phyloP scores from a whole-genome alignment of 2,329 filamentous ascomycete genomes.

The Phialemoniopsis sp. region DNA sequence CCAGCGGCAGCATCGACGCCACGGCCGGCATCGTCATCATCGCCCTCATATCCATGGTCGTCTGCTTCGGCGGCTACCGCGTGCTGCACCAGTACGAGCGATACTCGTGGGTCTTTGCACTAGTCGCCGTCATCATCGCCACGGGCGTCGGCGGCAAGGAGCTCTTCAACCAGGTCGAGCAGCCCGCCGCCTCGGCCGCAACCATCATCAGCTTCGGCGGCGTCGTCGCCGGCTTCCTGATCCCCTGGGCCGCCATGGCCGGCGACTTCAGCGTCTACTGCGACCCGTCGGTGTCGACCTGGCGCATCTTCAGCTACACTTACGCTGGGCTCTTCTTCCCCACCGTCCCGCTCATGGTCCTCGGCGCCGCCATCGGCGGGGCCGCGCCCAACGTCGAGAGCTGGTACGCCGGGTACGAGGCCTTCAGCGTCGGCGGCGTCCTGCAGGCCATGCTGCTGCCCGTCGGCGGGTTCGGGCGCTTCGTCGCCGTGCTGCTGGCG shows the following conservation, averaged over 20 bases:
- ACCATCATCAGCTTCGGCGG: slow-evolving; percentile 39
- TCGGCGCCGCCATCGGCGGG: slow-evolving; percentile 45
- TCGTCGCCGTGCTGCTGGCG: slow-evolving; percentile 40
- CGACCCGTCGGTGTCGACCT: slow-evolving; percentile 28
- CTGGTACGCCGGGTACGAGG: slow-evolving; percentile 35
- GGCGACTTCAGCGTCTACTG: slow-evolving; percentile 58
- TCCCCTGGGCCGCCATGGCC: slow-evolving; percentile 50
- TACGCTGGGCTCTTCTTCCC: slow-evolving; percentile 48
- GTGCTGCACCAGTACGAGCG: slow-evolving; percentile 75
- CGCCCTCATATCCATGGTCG: slow-evolving; percentile 59
- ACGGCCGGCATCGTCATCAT: slow-evolving; percentile 70
- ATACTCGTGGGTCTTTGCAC: slow-evolving; percentile 59
- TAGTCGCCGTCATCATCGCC: slow-evolving; percentile 46
- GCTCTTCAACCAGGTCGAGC: slow-evolving; percentile 35
- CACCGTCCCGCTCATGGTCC: slow-evolving; percentile 43
- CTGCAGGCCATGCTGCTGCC: slow-evolving; percentile 41
- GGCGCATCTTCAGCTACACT: slow-evolving; percentile 39
- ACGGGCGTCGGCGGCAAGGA: slow-evolving; percentile 23
- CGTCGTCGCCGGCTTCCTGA: slow-evolving; percentile 46
- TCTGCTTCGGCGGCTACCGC: slow-evolving; percentile 73
- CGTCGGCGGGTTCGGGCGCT: slow-evolving; percentile 40
- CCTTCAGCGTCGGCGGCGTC: slow-evolving; percentile 38
- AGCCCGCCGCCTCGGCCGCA: slow-evolving; percentile 33
- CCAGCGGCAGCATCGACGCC: slow-evolving; percentile 6
- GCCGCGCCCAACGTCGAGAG: slow-evolving; percentile 36